phyloP scores from a whole-genome alignment of 139 green algal genomes.

The Tetraselmis striata region DNA sequence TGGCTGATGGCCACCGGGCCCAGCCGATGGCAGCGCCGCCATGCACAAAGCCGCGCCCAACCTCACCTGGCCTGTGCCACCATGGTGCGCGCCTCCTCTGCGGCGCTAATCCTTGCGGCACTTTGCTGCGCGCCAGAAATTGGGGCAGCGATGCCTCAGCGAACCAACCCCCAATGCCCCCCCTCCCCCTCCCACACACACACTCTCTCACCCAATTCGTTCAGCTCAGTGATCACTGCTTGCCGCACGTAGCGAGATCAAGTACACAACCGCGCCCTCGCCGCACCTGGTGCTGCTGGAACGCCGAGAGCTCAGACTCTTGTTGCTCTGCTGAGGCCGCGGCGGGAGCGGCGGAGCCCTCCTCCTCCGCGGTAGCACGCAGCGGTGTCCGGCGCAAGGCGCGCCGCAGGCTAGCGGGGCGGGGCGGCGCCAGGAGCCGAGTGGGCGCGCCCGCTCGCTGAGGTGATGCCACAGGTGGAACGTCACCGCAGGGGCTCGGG shows the following conservation, averaged over 20 bases:
- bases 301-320: slow-evolving; percentile 38
- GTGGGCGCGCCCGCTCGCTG: too few species aligned
- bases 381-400: too few species aligned
- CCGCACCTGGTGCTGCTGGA: slow-evolving; percentile 36
- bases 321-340: background rate
- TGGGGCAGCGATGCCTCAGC: too few species aligned
- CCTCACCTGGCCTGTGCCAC: slow-evolving; percentile 46
- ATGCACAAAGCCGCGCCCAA: too few species aligned
- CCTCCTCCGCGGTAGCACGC: too few species aligned
- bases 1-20: background rate
- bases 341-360: too few species aligned
- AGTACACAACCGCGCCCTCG: background rate
- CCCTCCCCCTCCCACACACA: background rate
- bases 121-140: slow-evolving; percentile 8
- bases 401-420: too few species aligned
- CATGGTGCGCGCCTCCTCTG: slow-evolving; percentile 64
- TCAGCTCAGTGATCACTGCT: background rate
- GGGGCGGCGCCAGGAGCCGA: too few species aligned
- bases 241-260: background rate
- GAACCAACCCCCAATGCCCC: background rate
- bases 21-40: too few species aligned
- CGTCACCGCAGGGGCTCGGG: too few species aligned
- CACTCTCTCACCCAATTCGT: background rate
- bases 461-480: too few species aligned
- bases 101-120: slow-evolving; percentile 32